phyloP scores from a whole-genome alignment of 192 early-diverging fungal species.

The Mortierella alpina region DNA sequence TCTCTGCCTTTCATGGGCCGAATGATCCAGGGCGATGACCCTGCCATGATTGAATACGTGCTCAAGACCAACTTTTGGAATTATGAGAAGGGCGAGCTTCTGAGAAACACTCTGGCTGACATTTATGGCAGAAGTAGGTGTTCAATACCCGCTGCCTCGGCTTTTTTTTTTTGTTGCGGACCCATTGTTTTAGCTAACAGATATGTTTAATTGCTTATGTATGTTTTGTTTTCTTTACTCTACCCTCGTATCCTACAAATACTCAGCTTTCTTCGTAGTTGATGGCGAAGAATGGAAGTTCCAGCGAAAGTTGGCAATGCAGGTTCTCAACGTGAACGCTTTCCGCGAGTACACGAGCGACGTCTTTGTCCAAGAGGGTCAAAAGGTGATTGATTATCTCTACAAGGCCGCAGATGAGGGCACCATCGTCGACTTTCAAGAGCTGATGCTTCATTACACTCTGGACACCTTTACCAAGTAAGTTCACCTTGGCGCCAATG shows the following conservation, averaged over 20 bases:
- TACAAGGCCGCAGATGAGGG: conserved; percentile 23
- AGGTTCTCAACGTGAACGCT: conserved; percentile 34
- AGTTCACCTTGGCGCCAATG: background rate
- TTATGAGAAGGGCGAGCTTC: conserved; percentile 18
- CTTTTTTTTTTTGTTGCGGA: background rate
- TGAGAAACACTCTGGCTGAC: conserved; percentile 3
- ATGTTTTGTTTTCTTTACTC: background rate
- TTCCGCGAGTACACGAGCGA: conserved; percentile 39
- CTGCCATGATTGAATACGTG: conserved; percentile 24
- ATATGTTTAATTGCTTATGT: background rate
- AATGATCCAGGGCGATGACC: conserved; percentile 20
- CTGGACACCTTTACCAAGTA: conserved; percentile 43
- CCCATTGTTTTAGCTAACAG: background rate
- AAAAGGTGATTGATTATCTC: conserved; percentile 24
- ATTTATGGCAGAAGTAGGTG: conserved; percentile 23
- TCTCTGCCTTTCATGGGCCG: conserved; percentile 22
- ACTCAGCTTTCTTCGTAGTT: conserved; percentile 14
- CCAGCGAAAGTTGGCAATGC: conserved; percentile 31
- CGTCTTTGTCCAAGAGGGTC: conserved; percentile 16
- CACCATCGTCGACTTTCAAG: conserved; percentile 54
- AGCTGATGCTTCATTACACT: conserved; percentile 57
- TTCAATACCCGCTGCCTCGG: background rate
- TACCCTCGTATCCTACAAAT: background rate
- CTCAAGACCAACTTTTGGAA: conserved; percentile 41
- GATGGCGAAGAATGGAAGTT: conserved; percentile 31